These are phyloP conservation scores for Diutina mesorugosa DNA, from an alignment of 1,139 yeast genomes.

Conservation along the genomic window DNA sequence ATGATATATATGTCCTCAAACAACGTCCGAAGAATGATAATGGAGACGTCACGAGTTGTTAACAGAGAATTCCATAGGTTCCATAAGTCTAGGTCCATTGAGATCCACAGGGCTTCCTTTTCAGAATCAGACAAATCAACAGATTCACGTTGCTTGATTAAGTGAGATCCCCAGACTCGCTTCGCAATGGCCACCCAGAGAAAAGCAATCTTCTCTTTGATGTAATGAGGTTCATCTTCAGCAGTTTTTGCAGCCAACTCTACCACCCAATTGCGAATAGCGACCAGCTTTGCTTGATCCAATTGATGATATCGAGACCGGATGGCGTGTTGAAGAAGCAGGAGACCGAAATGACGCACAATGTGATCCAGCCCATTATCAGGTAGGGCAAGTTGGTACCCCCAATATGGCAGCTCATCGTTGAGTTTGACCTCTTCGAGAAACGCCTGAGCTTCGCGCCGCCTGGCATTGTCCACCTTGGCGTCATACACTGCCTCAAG, in stretches of 20 bases:
- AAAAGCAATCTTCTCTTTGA: constrained; percentile 80
- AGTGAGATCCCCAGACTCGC: constrained; percentile 70
- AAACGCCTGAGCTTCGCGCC: constrained; percentile 60
- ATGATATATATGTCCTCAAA: constrained; percentile 90
- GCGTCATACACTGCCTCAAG: constrained; percentile 71
- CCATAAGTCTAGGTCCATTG: constrained; percentile 72
- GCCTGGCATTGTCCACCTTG: constrained; percentile 45
- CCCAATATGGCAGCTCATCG: constrained; percentile 87
- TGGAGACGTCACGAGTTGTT: constrained; percentile 59
- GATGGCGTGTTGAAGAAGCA: constrained; percentile 65
- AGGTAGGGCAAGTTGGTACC: constrained; percentile 66
- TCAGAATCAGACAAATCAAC: constrained; percentile 24
- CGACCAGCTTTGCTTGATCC: constrained; percentile 50
- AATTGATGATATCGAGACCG: constrained; percentile 36
- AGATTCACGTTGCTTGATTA: constrained; percentile 13
- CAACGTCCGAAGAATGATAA: constrained; percentile 69
- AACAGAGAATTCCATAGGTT: constrained; percentile 59
- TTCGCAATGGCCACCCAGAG: constrained; percentile 93
- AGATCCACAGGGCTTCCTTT: constrained; percentile 65
- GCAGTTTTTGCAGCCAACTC: constrained; percentile 55
- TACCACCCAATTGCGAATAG: constrained; percentile 74
- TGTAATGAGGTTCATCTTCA: constrained; percentile 71
- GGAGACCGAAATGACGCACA: constrained; percentile 83
- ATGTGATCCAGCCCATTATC: constrained; percentile 52
- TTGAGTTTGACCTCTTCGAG: constrained; percentile 64